Conservation (phyloP, 2,329 filamentous ascomycete species). For the Cercospora nicotianae region DNA sequence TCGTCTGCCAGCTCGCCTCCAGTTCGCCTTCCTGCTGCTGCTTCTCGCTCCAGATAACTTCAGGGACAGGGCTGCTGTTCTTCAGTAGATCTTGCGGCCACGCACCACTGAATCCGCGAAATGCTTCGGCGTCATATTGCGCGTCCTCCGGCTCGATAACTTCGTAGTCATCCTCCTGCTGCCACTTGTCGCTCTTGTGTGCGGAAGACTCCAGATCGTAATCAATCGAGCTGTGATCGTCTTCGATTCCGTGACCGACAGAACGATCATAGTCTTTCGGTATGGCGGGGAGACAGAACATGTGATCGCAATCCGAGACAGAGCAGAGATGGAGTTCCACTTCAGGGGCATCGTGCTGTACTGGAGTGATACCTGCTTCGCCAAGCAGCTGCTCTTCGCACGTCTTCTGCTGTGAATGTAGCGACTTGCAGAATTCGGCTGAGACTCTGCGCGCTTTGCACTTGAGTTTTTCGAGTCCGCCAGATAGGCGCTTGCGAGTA, state of each 20-base stretch:
- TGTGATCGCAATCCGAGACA: constrained; percentile 2
- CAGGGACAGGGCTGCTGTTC: neutral
- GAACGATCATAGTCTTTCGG: constrained; percentile 2
- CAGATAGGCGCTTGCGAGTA: neutral
- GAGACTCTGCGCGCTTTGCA: neutral
- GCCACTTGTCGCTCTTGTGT: neutral
- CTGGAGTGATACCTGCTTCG: neutral
- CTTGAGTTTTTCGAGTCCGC: neutral
- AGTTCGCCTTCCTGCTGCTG: neutral
- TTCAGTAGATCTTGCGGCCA: neutral
- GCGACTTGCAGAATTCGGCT: neutral
- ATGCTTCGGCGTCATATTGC: neutral
- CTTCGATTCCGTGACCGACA: constrained; percentile 7
- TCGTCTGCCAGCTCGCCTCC: neutral
- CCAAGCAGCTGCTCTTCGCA: neutral
- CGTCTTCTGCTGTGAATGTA: neutral
- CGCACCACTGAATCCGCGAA: neutral
- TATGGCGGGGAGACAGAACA: constrained; percentile 3
- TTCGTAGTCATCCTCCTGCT: neutral
- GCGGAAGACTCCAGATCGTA: neutral
- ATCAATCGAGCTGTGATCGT: constrained; percentile 6
- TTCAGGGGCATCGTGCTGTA: neutral
- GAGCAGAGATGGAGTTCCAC: neutral
- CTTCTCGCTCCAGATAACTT: neutral
- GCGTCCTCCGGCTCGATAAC: neutral